Conservation (phyloP, 345 rosid genomes). For the Aegle marmelos region DNA sequence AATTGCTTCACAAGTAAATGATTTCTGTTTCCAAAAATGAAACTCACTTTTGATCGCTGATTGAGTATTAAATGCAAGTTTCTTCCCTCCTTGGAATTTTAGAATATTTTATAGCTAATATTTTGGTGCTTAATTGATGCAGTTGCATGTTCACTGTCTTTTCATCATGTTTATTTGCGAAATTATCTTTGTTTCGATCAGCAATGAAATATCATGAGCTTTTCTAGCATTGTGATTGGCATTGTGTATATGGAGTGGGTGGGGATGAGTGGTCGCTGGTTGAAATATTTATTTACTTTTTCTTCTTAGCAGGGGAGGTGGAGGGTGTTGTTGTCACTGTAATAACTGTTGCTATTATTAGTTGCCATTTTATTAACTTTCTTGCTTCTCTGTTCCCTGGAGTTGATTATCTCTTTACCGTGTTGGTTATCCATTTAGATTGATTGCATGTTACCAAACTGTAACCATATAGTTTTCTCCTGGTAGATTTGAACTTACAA, state of each 20-base stretch:
- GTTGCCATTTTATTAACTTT: slow-evolving; percentile 1
- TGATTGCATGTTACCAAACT: background rate
- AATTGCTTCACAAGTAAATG: background rate
- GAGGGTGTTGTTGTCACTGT: background rate
- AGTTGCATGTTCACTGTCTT: background rate
- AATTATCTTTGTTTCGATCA: background rate
- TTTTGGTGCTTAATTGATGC: background rate
- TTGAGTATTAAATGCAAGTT: background rate
- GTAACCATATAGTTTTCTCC: background rate
- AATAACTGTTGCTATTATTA: background rate
- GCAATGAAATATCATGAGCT: background rate
- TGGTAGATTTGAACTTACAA: background rate
- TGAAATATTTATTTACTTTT: background rate
- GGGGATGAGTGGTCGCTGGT: background rate
- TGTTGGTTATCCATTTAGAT: background rate
- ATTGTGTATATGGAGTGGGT: background rate
- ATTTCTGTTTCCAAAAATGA: slow-evolving; percentile 2
- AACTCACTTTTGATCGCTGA: background rate
- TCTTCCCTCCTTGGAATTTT: background rate
- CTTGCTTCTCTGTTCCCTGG: background rate
- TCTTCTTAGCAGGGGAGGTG: background rate
- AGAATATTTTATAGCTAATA: background rate
- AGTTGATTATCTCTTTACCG: background rate
- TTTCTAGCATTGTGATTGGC: background rate
- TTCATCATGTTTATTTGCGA: background rate